These are phyloP conservation scores for Hyaloscypha finlandica DNA, from an alignment of 495 filamentous ascomycete species.

Conservation along the genomic window DNA sequence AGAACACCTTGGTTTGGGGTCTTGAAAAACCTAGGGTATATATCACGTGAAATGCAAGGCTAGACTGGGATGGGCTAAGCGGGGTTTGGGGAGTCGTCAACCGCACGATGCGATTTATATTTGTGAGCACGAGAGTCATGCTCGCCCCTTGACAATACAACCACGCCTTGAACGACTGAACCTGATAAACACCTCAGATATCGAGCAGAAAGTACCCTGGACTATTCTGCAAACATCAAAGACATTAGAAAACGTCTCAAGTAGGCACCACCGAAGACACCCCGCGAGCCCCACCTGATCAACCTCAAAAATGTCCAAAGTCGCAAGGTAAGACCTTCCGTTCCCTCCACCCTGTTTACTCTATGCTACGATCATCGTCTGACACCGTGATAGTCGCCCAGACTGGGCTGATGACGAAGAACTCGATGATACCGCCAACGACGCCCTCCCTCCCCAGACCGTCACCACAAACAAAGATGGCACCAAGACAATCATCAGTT, in stretches of 20 bases:
- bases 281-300: constrained; percentile 14
- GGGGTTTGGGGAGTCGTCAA: neutral
- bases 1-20: neutral
- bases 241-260: neutral
- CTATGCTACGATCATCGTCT: neutral
- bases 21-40: neutral
- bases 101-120: neutral
- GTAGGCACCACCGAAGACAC: neutral
- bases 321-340: constrained; percentile 26
- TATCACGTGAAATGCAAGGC: neutral
- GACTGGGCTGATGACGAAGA: constrained; percentile 97
- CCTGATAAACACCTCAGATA: neutral
- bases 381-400: constrained; percentile 36
- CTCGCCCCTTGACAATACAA: neutral
- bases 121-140: neutral
- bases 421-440: constrained; percentile 74
- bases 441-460: constrained; percentile 79
- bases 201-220: neutral
- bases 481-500: constrained; percentile 91
- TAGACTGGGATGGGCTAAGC: neutral
- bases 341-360: neutral
- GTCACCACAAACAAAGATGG: constrained; percentile 95
- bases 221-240: neutral
- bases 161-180: neutral
- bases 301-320: constrained; percentile 31